Base-by-base conservation (phyloP, 2,329 filamentous ascomycete species). In the Conoideocrella luteorostrata region DNA sequence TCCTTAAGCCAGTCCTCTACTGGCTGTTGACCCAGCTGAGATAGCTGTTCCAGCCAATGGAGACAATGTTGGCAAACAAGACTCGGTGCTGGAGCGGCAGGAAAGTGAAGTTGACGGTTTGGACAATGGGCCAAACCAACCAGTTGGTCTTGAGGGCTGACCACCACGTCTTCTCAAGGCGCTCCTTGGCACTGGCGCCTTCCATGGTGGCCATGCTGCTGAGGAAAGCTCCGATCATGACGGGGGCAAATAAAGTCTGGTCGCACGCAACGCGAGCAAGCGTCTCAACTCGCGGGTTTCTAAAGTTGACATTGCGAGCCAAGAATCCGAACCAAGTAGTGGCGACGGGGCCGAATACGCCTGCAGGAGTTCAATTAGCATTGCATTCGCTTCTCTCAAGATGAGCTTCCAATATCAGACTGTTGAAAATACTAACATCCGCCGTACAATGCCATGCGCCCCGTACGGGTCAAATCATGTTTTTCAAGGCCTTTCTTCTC, bases 281-380 rank as follows among this genome's bases (percentile, higher is more conserved):
- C 48, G 87, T 87, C 57, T 89, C 88, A 44, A 75, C 66, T 58
- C 83, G 84, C 53, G 74, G 75, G 57, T 77, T 78, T 34, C 74
- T 69, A 47, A 88, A 74, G 45, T 67, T 67, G 53, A 95, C 76
- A 52, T 80, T 75, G 47, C 77, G 76, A 56, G 87, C 80, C 45
- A 96, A 81, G 63, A 95, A 77, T 49, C 74, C 73, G 73, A 86
- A 95, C 90, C 90, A 96, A 41, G 79, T 86, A 9, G 88, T 88
- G 6, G 89, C 90, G 20, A 82, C 85, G 41, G 90, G 90, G 26
- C 90, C 90, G 66, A 96, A 96, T 64, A 95, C 72, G 50, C 70
- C 84, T 87, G 50, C 17, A 12, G 13, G n/a, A n/a, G 17, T 11
- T 12, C 7, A 32, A 20, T 5, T 30, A 38, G 18, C 22, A 42